Conservation (phyloP, 169 alveolate genomes). For the Plasmodium cynomolgi region DNA sequence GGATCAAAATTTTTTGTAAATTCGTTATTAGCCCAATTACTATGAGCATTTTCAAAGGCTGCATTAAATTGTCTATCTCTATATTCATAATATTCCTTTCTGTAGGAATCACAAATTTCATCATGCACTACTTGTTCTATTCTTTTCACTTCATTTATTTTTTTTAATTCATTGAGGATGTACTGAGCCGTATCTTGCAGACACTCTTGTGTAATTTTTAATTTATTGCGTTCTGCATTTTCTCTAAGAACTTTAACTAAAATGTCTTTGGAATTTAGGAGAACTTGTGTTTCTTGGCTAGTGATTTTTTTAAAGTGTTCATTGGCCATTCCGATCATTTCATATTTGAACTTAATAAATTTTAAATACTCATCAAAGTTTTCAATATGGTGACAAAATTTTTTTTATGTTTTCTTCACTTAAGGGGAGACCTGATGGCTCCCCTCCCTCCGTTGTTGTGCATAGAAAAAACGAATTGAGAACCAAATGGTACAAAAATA, state of each 20-base stretch:
- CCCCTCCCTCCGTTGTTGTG: background rate
- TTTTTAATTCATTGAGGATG: slow-evolving; percentile 1
- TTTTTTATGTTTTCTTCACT: slow-evolving; percentile 14
- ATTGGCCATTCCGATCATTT: background rate
- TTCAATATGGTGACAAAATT: background rate
- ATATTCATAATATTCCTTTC: slow-evolving; percentile 14
- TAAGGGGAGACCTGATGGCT: background rate
- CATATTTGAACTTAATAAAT: slow-evolving; percentile 15
- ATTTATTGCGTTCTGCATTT: background rate
- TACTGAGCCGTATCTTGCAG: background rate
- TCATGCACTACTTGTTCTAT: slow-evolving; percentile 7
- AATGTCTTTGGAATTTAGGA: slow-evolving; percentile 4
- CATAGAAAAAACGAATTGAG: background rate
- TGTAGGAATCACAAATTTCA: background rate
- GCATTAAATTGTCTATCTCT: slow-evolving; percentile 30
- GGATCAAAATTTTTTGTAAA: slow-evolving; percentile 12
- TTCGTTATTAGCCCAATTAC: slow-evolving; percentile 26
- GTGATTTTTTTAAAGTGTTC: background rate
- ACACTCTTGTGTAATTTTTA: background rate
- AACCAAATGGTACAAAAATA: background rate
- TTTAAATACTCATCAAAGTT: slow-evolving; percentile 5
- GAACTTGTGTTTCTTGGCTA: background rate
- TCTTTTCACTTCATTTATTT: background rate
- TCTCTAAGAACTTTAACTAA: slow-evolving; percentile 5
- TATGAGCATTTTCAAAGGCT: slow-evolving; percentile 26